A percentile compares a stretch with the other conserved stretches of the same genome.
These are phyloP conservation scores for Penicillium paxilli DNA, from an alignment of 495 filamentous ascomycete genomes.

Conservation along the genomic window DNA sequence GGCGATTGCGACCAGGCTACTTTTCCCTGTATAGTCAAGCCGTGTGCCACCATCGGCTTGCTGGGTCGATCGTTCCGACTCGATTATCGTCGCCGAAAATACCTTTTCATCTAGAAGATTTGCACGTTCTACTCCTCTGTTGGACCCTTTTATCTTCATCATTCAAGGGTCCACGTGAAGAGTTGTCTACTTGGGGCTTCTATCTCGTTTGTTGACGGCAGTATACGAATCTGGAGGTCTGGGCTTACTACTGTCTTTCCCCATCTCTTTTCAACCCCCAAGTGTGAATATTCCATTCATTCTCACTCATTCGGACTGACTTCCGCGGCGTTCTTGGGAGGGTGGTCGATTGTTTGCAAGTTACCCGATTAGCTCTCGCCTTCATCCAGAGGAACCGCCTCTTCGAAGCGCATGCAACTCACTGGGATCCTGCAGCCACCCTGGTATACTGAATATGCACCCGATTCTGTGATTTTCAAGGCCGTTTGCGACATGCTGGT, in stretches of 20 bases:
- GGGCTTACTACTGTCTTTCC: background rate
- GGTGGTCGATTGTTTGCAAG: constrained; percentile 11
- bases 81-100: constrained; percentile 6
- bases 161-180: background rate
- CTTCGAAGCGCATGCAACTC: constrained; percentile 23
- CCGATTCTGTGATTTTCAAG: constrained; percentile 23
- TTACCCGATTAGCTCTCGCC: constrained; percentile 4
- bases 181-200: background rate
- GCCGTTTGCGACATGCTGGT: constrained; percentile 33
- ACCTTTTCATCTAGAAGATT: background rate
- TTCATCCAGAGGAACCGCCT: background rate
- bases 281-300: background rate
- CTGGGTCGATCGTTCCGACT: constrained; percentile 15
- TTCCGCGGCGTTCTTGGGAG: constrained; percentile 17
- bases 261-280: background rate
- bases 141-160: background rate
- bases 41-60: constrained; percentile 22
- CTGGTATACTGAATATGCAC: constrained; percentile 34
- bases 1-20: constrained; percentile 21
- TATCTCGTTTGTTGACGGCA: background rate
- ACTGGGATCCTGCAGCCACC: constrained; percentile 35
- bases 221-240: background rate
- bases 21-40: constrained; percentile 22
- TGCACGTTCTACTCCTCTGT: background rate
- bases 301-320: constrained; percentile 11